Conservation (phyloP, 805 yeast species). For the Candida vaughaniae region DNA sequence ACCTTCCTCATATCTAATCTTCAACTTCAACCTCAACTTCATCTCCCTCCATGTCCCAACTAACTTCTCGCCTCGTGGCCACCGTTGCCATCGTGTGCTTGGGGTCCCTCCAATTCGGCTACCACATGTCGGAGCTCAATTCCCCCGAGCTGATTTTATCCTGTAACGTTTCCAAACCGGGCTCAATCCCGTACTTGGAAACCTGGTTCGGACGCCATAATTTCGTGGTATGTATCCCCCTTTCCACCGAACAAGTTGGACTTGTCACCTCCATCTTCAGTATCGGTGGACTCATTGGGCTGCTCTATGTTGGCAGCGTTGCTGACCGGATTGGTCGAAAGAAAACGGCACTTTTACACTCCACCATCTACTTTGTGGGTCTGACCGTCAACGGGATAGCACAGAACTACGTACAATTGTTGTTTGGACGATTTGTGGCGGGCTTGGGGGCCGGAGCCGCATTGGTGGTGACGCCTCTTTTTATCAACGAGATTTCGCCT, state of each 20-base stretch:
- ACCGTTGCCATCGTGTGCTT: slow-evolving; percentile 62
- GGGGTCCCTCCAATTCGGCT: slow-evolving; percentile 87
- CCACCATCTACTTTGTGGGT: slow-evolving; percentile 56
- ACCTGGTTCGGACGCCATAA: slow-evolving; percentile 43
- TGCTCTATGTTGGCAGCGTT: slow-evolving; percentile 62
- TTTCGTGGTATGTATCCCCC: slow-evolving; percentile 52
- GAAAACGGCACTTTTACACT: slow-evolving; percentile 49
- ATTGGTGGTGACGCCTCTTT: slow-evolving; percentile 81
- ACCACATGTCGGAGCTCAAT: slow-evolving; percentile 91
- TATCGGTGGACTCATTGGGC: slow-evolving; percentile 80
- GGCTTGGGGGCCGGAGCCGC: slow-evolving; percentile 90
- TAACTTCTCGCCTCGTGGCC: slow-evolving; percentile 37
- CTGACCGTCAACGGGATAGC: slow-evolving; percentile 58
- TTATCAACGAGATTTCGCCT: slow-evolving; percentile 80
- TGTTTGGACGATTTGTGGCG: slow-evolving; percentile 70
- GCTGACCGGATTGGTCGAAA: slow-evolving; percentile 70
- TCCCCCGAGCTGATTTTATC: slow-evolving; percentile 78
- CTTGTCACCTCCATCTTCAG: slow-evolving; percentile 75
- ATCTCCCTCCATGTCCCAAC: no score
- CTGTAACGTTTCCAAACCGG: slow-evolving; percentile 44
- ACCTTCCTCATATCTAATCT: no score
- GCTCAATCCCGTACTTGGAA: slow-evolving; percentile 27
- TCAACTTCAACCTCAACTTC: no score
- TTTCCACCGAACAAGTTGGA: slow-evolving; percentile 62
- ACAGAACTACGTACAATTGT: slow-evolving; percentile 40